Evolutionary conservation across 129 eudicot species (phyloP), one percentile per base, ranked within the genome.

Genomic region (Calendula officinalis): DNA sequence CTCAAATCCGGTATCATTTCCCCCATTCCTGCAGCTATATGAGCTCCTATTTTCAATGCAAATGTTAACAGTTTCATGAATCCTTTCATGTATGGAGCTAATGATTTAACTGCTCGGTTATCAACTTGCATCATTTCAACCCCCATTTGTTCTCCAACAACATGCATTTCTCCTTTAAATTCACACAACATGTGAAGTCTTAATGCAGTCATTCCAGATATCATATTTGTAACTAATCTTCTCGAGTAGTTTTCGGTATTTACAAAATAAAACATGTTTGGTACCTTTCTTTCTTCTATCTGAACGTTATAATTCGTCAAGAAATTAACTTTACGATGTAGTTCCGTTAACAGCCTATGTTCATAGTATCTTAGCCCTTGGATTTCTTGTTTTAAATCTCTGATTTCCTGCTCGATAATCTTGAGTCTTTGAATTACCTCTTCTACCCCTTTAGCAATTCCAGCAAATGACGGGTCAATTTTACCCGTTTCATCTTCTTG

Each of bases 401-500:
- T 66, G 46, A 91, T 85, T 76, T 88, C 98, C 69, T 81, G 83
- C 72, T 88, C 95, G 14, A 91, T 91, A 60, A 91, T 85, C 79
- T 83, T 85, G 8, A 91, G 89, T 44, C 95, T 82, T 50, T 88
- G 86, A 63, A 91, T 72, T 16, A 91, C 91, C 51, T 73, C 84
- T 67, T 91, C 96, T 9, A 91, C 98, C 36, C 98, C 98, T 77
- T 81, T 88, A 51, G 98, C 98, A 68, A 91, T 88, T 42, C 98
- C 98, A 27, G 78, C 70, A 67, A 88, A 79, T 12, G 96, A 67
- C 0, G 98, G 98, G 45, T 91, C 98, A 15, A 87, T 69, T 56
- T 75, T 79, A 8, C 78, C 56, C 10, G 66, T 39, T 45, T 73
- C 75, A 72, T 75, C 82, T 67, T 77, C 86, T 47, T 69, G 71